Conservation (phyloP, 768 basidiomycete species). For the Brasilioporus rufonigricans region DNA sequence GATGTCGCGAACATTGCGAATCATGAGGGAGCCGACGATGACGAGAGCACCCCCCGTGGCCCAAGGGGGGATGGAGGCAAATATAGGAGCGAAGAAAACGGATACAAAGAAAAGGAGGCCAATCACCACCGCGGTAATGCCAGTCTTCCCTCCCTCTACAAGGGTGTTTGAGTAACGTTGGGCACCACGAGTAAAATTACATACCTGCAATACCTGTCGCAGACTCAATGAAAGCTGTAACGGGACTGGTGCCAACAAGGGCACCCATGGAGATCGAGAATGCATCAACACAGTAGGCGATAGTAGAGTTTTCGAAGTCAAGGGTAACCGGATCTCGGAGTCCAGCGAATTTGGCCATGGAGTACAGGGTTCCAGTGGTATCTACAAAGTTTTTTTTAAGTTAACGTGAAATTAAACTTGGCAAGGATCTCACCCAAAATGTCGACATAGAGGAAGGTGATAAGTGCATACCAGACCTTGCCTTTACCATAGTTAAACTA, state of each 20-base stretch:
- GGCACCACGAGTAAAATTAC: conserved; percentile 12
- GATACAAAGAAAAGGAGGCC: conserved; percentile 79
- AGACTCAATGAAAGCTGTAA: conserved; percentile 80
- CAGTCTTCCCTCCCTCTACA: conserved; percentile 84
- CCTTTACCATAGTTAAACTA: conserved; percentile 60
- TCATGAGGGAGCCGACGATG: conserved; percentile 88
- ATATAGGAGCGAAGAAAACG: conserved; percentile 86
- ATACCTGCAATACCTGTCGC: conserved; percentile 75
- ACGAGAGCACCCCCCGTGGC: conserved; percentile 85
- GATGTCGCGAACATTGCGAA: conserved; percentile 80
- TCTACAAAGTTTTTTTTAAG: conserved; percentile 20
- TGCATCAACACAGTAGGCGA: conserved; percentile 82
- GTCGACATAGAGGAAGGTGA: conserved; percentile 90
- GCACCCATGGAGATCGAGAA: conserved; percentile 81
- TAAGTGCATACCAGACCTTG: conserved; percentile 80
- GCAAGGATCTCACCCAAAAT: conserved; percentile 57
- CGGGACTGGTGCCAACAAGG: conserved; percentile 75
- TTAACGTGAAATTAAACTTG: not conserved
- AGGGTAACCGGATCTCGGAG: conserved; percentile 80
- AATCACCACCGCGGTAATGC: conserved; percentile 71
- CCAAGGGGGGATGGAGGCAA: conserved; percentile 84
- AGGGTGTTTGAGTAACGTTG: conserved; percentile 6
- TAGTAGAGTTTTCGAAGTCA: conserved; percentile 81
- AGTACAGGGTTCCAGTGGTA: conserved; percentile 73
- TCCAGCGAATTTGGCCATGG: conserved; percentile 91